Evolutionary conservation across 2,329 filamentous ascomycete genomes (phyloP).

Genomic region (Fusarium praegraminearum): DNA sequence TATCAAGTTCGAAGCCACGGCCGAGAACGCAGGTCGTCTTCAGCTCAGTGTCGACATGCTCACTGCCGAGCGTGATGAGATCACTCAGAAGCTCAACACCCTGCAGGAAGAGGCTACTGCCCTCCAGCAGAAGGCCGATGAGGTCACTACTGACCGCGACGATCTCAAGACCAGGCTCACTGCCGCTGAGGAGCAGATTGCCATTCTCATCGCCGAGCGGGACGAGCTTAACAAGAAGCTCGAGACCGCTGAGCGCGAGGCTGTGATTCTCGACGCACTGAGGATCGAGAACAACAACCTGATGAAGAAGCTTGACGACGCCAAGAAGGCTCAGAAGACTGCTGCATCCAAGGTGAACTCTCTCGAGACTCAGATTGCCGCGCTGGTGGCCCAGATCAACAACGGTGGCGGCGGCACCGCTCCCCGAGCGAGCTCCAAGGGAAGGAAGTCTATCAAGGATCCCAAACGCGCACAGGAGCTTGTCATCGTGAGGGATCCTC

Average conservation of each 20-base stretch:
- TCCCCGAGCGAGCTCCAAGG: conserved; percentile 24
- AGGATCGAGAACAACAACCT: conserved; percentile 45
- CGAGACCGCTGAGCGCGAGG: conserved; percentile 39
- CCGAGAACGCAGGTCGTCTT: conserved; percentile 23
- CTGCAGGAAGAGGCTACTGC: conserved; percentile 31
- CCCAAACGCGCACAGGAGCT: conserved; percentile 45
- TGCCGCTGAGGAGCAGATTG: conserved; percentile 28
- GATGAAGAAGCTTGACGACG: conserved; percentile 42
- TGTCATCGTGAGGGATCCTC: conserved; percentile 45
- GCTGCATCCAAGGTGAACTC: conserved; percentile 36
- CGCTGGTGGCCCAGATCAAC: conserved; percentile 41
- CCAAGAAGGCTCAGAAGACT: conserved; percentile 41
- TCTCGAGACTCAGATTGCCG: conserved; percentile 39
- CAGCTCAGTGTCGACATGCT: conserved; percentile 20
- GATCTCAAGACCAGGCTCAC: conserved; percentile 35
- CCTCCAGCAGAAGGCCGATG: conserved; percentile 36
- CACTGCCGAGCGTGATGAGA: conserved; percentile 42
- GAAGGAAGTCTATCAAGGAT: conserved; percentile 42
- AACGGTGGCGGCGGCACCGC: background rate
- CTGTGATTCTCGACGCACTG: conserved; percentile 37
- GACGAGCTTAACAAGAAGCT: conserved; percentile 42
- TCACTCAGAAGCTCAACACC: conserved; percentile 41
- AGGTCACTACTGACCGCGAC: conserved; percentile 33
- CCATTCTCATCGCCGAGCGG: conserved; percentile 19
- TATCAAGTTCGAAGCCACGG: conserved; percentile 21